These are phyloP conservation scores for Leccinum fallax DNA, from an alignment of 1,284 basidiomycete species.

Conservation along the genomic window DNA sequence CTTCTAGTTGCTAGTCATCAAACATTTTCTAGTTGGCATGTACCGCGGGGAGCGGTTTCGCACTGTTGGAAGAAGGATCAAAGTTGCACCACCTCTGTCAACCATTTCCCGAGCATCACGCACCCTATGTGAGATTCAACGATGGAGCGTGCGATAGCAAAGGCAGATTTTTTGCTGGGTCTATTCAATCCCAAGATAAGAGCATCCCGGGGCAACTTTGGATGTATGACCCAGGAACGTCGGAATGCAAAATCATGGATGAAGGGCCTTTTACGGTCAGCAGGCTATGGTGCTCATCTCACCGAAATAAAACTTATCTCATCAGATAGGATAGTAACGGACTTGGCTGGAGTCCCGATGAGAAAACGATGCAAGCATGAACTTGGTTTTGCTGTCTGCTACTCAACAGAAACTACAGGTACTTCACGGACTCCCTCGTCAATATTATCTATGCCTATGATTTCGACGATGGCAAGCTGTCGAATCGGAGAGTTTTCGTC, in stretches of 20 bases:
- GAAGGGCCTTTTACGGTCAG: constrained; percentile 66
- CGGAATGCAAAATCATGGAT: constrained; percentile 54
- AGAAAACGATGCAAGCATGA: constrained; percentile 25
- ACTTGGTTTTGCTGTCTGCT: background rate
- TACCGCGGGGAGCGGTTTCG: constrained; percentile 24
- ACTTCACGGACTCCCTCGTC: constrained; percentile 65
- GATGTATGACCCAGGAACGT: constrained; percentile 55
- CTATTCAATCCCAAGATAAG: constrained; percentile 52
- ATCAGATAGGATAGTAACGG: constrained; percentile 24
- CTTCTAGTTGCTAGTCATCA: background rate
- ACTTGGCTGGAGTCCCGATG: constrained; percentile 28
- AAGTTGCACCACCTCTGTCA: constrained; percentile 38
- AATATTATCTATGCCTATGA: constrained; percentile 71
- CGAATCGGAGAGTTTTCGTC: constrained; percentile 57
- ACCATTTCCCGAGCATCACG: constrained; percentile 48
- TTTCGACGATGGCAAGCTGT: constrained; percentile 55
- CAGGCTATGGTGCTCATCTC: background rate
- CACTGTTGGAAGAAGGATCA: constrained; percentile 18
- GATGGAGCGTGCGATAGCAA: constrained; percentile 67
- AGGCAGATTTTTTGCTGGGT: constrained; percentile 68
- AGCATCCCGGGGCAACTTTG: constrained; percentile 59
- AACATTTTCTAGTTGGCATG: constrained; percentile 21
- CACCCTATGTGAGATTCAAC: constrained; percentile 59
- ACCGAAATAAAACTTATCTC: background rate
- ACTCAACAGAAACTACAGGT: constrained; percentile 42